Percentiles rank a stretch among this genome's conserved stretches.
Evolutionary conservation across 2,329 filamentous ascomycete species (phyloP).

Genomic region (Calonectria leucothoes): DNA sequence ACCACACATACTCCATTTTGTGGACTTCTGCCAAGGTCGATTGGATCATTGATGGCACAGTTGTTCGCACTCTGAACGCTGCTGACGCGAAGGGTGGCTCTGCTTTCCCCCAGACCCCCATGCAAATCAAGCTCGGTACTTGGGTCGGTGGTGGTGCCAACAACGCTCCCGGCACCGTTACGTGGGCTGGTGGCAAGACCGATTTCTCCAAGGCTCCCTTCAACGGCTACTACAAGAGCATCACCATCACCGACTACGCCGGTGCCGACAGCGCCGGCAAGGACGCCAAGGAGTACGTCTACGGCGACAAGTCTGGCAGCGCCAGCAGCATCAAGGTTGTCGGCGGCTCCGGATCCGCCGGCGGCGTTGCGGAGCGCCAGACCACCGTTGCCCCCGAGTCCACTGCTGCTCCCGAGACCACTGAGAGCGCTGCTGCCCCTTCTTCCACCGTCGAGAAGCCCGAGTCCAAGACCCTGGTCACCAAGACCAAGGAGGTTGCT

Average conservation of each 20-base stretch:
- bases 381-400: conserved; percentile 19
- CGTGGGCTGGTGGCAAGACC: conserved; percentile 72
- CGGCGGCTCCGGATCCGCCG: conserved; percentile 48
- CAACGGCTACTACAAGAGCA: conserved; percentile 67
- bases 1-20: conserved; percentile 76
- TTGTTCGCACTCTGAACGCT: conserved; percentile 71
- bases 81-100: conserved; percentile 67
- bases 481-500: conserved; percentile 10
- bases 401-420: conserved; percentile 27
- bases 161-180: conserved; percentile 77
- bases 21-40: conserved; percentile 73
- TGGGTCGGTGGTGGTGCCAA: conserved; percentile 71
- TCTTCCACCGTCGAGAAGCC: conserved; percentile 16
- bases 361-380: conserved; percentile 4
- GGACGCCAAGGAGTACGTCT: conserved; percentile 64
- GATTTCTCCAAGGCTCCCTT: conserved; percentile 65
- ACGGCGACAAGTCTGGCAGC: conserved; percentile 60
- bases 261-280: conserved; percentile 56
- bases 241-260: conserved; percentile 66
- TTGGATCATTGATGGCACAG: conserved; percentile 73
- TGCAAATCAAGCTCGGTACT: conserved; percentile 76
- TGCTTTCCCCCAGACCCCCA: conserved; percentile 79
- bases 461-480: conserved; percentile 29
- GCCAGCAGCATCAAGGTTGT: conserved; percentile 64
- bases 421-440: conserved; percentile 29